Base-by-base conservation (phyloP, 345 rosid species). In the Rhodomyrtus tomentosa region DNA sequence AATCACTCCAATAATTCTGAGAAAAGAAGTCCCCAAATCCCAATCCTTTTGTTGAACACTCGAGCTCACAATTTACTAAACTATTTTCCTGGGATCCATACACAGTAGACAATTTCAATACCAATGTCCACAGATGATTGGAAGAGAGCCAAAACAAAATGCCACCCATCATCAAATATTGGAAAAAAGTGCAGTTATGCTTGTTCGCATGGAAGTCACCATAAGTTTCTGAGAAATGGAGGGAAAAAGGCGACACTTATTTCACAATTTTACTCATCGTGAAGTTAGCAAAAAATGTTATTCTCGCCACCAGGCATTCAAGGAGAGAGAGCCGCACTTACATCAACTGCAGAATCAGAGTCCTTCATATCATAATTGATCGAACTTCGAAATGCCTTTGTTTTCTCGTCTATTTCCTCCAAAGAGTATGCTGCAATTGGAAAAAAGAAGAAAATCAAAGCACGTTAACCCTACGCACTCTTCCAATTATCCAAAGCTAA, bases 361-460 rank as follows among this genome's bases (percentile, higher is more conserved):
- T 87, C 91, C 53, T 84, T 27, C 2, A 85, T 84, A 51, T 86
- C 76, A 53, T 87, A 85, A 53, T 81, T 89, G 18, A 89, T 93
- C 8, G 95, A 90, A 87, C 92, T 94, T 36, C 98, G 87, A 85
- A 95, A 88, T 22, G 90, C 89, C 89, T 90, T 95, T 24, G 95
- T 92, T 91, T 91, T 95, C 82, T 92, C 90, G 52, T 92, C 93
- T 55, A 95, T 89, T 88, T 97, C 96, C 84, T 94, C 95, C 79
- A 91, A 84, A 50, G 95, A 82, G 87, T 91, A 95, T 5, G 94
- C 99, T 95, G 92, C 92, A 84, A 54, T 85, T 48, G 50, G 83
- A 59, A 80, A 73, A 59, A 73, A 84, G n/a, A 83, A 38, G 21
- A 52, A 29, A 45, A 25, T 13, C 68, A 85, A 50, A 49, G 55